Percentiles rank a stretch among this genome's conserved stretches.
phyloP scores from a whole-genome alignment of 495 filamentous ascomycete species.

The Filosporella fistucella region DNA sequence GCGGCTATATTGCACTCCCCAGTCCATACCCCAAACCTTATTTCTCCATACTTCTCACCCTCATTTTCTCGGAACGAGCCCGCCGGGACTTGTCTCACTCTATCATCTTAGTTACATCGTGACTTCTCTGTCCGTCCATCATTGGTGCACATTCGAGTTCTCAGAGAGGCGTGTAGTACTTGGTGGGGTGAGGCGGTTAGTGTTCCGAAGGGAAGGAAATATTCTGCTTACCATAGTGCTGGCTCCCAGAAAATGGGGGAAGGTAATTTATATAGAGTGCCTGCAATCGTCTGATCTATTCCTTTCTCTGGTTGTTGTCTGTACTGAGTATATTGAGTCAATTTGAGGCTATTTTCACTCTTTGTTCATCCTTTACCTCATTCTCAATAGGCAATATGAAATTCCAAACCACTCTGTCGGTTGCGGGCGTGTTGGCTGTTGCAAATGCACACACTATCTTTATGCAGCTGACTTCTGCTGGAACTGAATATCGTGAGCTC shows the following conservation, averaged over 20 bases:
- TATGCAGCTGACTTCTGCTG: conserved; percentile 38
- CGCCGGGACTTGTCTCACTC: background rate
- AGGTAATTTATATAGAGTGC: no score
- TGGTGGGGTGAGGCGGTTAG: background rate
- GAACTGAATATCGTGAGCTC: conserved; percentile 27
- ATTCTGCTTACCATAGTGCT: background rate
- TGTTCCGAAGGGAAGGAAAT: no score
- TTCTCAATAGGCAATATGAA: background rate
- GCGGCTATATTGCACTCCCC: background rate
- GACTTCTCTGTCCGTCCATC: background rate
- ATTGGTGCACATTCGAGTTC: background rate
- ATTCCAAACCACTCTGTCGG: background rate
- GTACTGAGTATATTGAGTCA: background rate
- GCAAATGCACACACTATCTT: conserved; percentile 49
- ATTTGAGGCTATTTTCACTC: background rate
- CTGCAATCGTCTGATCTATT: background rate
- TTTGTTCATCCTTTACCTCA: background rate
- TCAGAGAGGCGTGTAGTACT: background rate
- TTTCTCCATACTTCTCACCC: background rate
- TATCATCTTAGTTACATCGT: background rate
- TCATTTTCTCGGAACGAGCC: conserved; percentile 2
- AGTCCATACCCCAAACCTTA: background rate
- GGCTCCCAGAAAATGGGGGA: background rate
- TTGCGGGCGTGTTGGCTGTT: background rate
- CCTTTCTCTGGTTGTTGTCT: background rate